Conservation (phyloP, 2,329 filamentous ascomycete species). For the Aspergillus melleus region DNA sequence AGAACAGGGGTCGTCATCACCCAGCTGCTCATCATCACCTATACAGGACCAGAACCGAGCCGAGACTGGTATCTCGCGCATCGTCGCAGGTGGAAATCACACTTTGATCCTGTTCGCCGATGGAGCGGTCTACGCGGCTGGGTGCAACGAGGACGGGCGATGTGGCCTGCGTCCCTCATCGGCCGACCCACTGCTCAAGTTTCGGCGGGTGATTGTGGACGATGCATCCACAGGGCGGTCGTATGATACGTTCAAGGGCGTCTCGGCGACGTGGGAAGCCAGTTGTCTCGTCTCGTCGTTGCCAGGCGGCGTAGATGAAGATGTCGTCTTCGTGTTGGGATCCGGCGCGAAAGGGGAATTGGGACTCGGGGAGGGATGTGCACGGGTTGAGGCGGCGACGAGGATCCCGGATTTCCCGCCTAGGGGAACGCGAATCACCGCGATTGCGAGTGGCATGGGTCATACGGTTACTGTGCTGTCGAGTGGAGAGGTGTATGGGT, state of each 20-base stretch:
- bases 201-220: constrained; percentile 29
- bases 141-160: constrained; percentile 56
- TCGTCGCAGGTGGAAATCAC: constrained; percentile 79
- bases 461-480: constrained; percentile 74
- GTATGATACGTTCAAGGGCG: constrained; percentile 41
- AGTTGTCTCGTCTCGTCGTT: constrained; percentile 57
- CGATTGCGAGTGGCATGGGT: constrained; percentile 71
- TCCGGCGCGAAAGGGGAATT: constrained; percentile 70
- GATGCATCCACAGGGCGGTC: constrained; percentile 5
- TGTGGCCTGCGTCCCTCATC: constrained; percentile 31
- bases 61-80: constrained; percentile 31
- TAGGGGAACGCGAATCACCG: constrained; percentile 55
- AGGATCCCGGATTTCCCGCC: constrained; percentile 66
- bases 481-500: constrained; percentile 78
- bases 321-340: constrained; percentile 63
- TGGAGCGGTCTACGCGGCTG: constrained; percentile 65
- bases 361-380: constrained; percentile 54
- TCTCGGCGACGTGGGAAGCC: constrained; percentile 78
- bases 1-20: constrained; percentile 19
- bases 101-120: constrained; percentile 68
- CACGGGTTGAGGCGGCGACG: constrained; percentile 40
- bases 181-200: constrained; percentile 18
- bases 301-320: constrained; percentile 36
- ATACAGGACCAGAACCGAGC: constrained; percentile 41
- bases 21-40: constrained; percentile 20